These are phyloP conservation scores for Cercospora sesami DNA, from an alignment of 2,329 filamentous ascomycete species.

Conservation along the genomic window DNA sequence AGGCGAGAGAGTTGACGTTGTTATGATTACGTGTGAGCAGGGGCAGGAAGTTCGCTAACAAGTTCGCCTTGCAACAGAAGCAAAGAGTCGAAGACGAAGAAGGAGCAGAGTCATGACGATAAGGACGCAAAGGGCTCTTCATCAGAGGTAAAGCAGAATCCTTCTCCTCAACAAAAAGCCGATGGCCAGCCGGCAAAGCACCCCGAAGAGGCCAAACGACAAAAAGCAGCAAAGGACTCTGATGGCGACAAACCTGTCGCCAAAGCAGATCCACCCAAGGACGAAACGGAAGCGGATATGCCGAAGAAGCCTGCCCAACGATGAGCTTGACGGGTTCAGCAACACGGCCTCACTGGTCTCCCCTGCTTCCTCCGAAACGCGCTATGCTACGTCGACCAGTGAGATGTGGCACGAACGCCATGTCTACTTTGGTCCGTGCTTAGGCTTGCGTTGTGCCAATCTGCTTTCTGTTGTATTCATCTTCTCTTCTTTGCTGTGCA, in stretches of 20 bases:
- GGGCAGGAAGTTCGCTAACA: conserved; percentile 32
- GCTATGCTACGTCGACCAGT: conserved; percentile 6
- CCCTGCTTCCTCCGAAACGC: neutral
- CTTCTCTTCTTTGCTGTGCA: neutral
- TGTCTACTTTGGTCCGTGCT: conserved; percentile 9
- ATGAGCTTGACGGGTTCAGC: neutral
- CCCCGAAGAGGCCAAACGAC: conserved; percentile 10
- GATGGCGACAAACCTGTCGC: conserved; percentile 4
- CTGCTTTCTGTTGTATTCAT: neutral
- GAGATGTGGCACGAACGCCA: neutral
- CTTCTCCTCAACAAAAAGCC: conserved; percentile 15
- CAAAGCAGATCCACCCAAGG: neutral
- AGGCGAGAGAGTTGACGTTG: conserved; percentile 14
- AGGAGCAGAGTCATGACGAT: conserved; percentile 16
- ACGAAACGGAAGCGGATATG: neutral
- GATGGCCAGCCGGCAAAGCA: conserved; percentile 14
- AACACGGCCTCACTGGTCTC: neutral
- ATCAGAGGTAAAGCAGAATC: conserved; percentile 21
- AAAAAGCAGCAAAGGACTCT: conserved; percentile 8
- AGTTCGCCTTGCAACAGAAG: conserved; percentile 28
- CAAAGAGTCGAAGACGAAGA: conserved; percentile 6
- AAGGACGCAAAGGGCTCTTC: conserved; percentile 16
- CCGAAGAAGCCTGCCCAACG: neutral
- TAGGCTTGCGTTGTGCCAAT: neutral
- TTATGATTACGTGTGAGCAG: conserved; percentile 20